phyloP scores from a whole-genome alignment of 306 rosid genomes.

The Medicago arabica region DNA sequence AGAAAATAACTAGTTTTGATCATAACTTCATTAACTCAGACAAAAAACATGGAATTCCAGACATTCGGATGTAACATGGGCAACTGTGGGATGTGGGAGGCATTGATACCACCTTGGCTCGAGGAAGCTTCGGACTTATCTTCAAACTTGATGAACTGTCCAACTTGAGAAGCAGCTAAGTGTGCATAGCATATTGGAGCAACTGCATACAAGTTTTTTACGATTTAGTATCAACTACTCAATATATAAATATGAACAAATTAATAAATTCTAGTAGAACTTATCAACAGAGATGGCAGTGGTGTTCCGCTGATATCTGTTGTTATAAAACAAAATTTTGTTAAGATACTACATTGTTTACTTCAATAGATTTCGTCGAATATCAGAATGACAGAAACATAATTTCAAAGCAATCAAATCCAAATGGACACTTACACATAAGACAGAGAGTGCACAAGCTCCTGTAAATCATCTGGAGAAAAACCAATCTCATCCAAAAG shows the following conservation, averaged over 20 bases:
- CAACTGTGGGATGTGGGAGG: slow-evolving; percentile 71
- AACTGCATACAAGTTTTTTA: slow-evolving; percentile 55
- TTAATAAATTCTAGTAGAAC: not conserved
- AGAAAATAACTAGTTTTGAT: not conserved
- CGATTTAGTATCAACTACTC: not conserved
- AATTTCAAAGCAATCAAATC: too few species aligned
- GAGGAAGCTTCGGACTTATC: slow-evolving; percentile 83
- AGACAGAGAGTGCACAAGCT: slow-evolving; percentile 86
- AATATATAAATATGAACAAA: not conserved
- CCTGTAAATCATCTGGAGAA: slow-evolving; percentile 85
- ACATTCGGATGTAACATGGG: slow-evolving; percentile 66
- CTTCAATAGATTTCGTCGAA: not conserved
- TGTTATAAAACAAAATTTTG: not conserved
- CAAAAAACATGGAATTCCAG: slow-evolving; percentile 61
- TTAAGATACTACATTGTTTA: not conserved
- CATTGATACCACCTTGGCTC: slow-evolving; percentile 65
- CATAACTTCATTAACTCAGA: not conserved
- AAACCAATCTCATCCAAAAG: too few species aligned
- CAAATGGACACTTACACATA: slow-evolving; percentile 71
- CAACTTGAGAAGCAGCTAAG: slow-evolving; percentile 81
- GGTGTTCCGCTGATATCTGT: slow-evolving; percentile 90
- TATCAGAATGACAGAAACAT: not conserved
- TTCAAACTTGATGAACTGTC: slow-evolving; percentile 78
- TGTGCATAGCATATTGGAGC: slow-evolving; percentile 95
- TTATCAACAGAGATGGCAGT: slow-evolving; percentile 90